Percentiles rank a stretch among this genome's conserved stretches.
phyloP scores from a whole-genome alignment of 805 yeast genomes.

The Schwanniomyces polymorphus region DNA sequence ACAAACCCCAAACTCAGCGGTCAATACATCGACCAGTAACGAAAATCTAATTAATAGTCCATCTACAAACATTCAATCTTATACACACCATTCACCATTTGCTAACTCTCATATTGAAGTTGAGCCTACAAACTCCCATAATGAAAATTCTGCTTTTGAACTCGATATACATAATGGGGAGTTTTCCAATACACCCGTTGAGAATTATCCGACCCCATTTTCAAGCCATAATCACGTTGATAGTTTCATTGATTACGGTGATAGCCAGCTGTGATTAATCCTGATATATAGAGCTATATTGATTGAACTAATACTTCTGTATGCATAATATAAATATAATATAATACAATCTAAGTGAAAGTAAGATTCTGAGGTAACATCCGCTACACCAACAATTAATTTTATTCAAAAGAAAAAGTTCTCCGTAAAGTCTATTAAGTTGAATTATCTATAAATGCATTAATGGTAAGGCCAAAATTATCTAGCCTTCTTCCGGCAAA shows the following conservation, averaged over 20 bases:
- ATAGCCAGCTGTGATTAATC: slow-evolving; percentile 8
- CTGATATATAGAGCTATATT: neutral
- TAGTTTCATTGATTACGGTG: slow-evolving; percentile 21
- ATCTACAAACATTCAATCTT: slow-evolving; percentile 11
- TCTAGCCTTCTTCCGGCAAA: slow-evolving; percentile 52
- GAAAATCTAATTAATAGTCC: slow-evolving; percentile 9
- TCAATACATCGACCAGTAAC: slow-evolving; percentile 2
- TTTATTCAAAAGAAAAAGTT: no score
- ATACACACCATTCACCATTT: slow-evolving; percentile 12
- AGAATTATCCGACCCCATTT: slow-evolving; percentile 5
- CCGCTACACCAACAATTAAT: neutral
- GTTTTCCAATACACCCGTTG: slow-evolving; percentile 7
- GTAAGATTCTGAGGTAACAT: neutral
- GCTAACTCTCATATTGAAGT: slow-evolving; percentile 1
- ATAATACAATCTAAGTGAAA: neutral
- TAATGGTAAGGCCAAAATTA: slow-evolving; percentile 21
- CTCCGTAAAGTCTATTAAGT: no score
- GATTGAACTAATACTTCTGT: neutral
- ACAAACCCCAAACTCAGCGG: slow-evolving; percentile 10
- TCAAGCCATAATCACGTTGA: slow-evolving; percentile 14
- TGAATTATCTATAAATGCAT: neutral
- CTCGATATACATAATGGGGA: slow-evolving; percentile 6
- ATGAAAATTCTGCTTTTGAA: slow-evolving; percentile 8
- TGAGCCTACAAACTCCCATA: slow-evolving; percentile 5
- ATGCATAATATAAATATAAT: neutral